Evolutionary conservation across 345 rosid genomes (phyloP), one percentile per base, ranked within the genome.

Genomic region (Nasturtium officinale): DNA sequence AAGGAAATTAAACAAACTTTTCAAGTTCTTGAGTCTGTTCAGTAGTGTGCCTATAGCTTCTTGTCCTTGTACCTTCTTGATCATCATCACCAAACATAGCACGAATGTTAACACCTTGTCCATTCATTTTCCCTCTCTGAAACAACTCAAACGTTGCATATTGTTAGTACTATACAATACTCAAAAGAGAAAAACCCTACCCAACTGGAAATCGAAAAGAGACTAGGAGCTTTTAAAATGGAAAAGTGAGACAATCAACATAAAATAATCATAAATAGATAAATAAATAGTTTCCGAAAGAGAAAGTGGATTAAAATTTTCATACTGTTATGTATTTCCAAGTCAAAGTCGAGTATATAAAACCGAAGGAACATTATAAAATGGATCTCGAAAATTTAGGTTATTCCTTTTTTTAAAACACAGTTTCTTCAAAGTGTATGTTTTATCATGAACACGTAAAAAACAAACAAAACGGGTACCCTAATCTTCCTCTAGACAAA

Each of bases 1-100:
- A 38, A 43, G 32, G 26, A 72, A 62, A 43, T 1, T 9, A 37
- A 54, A 48, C 43, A 28, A 83, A 91, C 96, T 47, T 23, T 81
- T 87, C 96, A 65, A 87, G 96, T 71, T 80, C 87, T 64, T 82
- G 88, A 47, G 79, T 87, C 67, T 91, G 96, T n/a, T 69, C 28
- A 2, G 82, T 77, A 63, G 83, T 85, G 78, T 83, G 96, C 56
- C 92, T 77, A 9, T 78, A 83, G 71, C 71, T 82, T 72, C 69
- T 85, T 80, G 56, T 84, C 75, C 63, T 77, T 37, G 30, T 78
- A n/a, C 55, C 80, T 28, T 73, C 69, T 1, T 80, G 85, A 26
- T 61, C 82, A 53, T 85, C 85, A 53, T 78, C 83, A n/a, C 81
- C 85, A 7, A 79, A 80, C 17, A 40, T 69, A 48, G 74, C 81